Conservation (phyloP, 768 basidiomycete genomes). For the Leccinum uliginosum region DNA sequence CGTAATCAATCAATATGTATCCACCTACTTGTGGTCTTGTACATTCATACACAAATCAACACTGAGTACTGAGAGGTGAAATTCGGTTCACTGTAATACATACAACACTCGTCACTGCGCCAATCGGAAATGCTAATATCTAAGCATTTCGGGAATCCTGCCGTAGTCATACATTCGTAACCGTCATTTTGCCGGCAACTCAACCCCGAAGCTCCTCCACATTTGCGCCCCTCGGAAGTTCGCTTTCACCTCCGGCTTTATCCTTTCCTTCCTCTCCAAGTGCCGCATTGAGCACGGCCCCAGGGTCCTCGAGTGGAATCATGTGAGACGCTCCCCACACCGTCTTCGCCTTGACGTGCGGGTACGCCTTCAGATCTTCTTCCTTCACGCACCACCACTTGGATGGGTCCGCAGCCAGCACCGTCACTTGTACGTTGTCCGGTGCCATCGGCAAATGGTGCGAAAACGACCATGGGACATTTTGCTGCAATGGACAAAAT, state of each 20-base stretch:
- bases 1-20: no score
- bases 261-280: neutral
- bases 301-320: slow-evolving; percentile 12
- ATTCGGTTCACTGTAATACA: no score
- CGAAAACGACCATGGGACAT: slow-evolving; percentile 19
- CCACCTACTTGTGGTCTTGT: no score
- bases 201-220: no score
- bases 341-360: slow-evolving; percentile 3
- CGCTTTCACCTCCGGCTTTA: neutral
- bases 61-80: no score
- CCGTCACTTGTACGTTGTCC: slow-evolving; percentile 7
- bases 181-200: no score
- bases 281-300: slow-evolving; percentile 13
- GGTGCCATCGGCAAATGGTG: slow-evolving; percentile 1
- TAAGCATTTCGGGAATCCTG: no score
- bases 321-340: slow-evolving; percentile 12
- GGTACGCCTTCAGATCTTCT: slow-evolving; percentile 4
- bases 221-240: no score
- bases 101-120: no score
- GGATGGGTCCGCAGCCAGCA: slow-evolving; percentile 14
- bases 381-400: neutral
- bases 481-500: slow-evolving; percentile 11
- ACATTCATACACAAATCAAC: no score
- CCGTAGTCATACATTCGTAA: no score
- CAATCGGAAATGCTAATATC: no score